These are phyloP conservation scores for Grammothele lineata DNA, from an alignment of 768 basidiomycete genomes.

Conservation along the genomic window DNA sequence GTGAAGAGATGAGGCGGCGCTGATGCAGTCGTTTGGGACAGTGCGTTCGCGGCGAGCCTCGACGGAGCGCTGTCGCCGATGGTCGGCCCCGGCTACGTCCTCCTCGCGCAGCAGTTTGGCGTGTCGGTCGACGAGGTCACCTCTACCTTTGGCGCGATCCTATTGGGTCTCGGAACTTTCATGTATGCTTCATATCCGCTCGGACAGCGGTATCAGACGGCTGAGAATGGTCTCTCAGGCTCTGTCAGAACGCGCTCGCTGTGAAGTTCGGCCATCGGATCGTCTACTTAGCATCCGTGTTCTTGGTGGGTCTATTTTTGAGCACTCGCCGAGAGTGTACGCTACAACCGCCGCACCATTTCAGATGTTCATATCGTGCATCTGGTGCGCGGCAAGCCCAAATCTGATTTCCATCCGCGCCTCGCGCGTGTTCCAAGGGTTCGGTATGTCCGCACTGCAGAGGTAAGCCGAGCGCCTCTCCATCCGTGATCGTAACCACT, in stretches of 20 bases:
- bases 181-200: slow-evolving; percentile 31
- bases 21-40: too few relatives aligned
- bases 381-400: slow-evolving; percentile 42
- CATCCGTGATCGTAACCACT: too few relatives aligned
- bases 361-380: slow-evolving; percentile 42
- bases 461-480: slow-evolving; percentile 22
- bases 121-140: slow-evolving; percentile 40
- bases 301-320: slow-evolving; percentile 26
- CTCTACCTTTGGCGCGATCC: slow-evolving; percentile 37
- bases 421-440: slow-evolving; percentile 42
- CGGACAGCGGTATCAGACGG: too few relatives aligned
- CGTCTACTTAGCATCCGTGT: slow-evolving; percentile 38
- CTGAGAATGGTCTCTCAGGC: slow-evolving; percentile 25
- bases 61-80: slow-evolving; percentile 41
- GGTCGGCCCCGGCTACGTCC: slow-evolving; percentile 39
- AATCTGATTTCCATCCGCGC: slow-evolving; percentile 38
- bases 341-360: background rate
- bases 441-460: slow-evolving; percentile 42
- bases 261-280: slow-evolving; percentile 44
- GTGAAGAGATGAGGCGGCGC: too few relatives aligned
- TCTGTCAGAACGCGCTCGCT: slow-evolving; percentile 35
- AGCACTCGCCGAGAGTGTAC: background rate
- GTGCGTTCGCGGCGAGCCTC: slow-evolving; percentile 37
- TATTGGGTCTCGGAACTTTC: slow-evolving; percentile 40
- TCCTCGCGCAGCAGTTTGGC: slow-evolving; percentile 37